phyloP scores from a whole-genome alignment of 208 protist genomes.

The Lotmaria passim region DNA sequence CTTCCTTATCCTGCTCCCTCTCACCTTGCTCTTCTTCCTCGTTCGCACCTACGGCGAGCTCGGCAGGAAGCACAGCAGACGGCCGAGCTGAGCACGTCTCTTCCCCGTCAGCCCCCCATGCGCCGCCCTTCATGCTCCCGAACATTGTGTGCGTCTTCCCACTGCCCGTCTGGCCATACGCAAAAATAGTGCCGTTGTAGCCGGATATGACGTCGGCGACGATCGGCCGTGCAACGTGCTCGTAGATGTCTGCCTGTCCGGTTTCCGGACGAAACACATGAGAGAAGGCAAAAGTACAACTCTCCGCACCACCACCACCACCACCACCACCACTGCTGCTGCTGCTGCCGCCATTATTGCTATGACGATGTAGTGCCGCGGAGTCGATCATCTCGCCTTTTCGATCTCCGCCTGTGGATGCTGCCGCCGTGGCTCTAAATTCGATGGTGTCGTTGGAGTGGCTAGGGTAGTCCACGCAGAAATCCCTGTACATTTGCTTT shows the following conservation, averaged over 20 bases:
- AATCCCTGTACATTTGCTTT: conserved; percentile 22
- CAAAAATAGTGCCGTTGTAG: conserved; percentile 90
- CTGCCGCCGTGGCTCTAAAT: conserved; percentile 2
- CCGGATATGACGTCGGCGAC: conserved; percentile 90
- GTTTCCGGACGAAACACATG: conserved; percentile 55
- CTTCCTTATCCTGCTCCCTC: neutral
- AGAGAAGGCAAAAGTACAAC: conserved; percentile 69
- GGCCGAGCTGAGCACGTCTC: neutral
- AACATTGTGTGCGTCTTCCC: conserved; percentile 94
- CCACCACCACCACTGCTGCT: no score
- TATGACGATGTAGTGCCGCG: no score
- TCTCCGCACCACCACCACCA: neutral
- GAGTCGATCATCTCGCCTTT: no score
- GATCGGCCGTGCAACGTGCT: conserved; percentile 82
- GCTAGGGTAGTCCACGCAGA: conserved; percentile 25
- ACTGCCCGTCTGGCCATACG: conserved; percentile 92
- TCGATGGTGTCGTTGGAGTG: conserved; percentile 18
- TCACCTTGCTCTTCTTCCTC: conserved; percentile 13
- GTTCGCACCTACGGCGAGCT: neutral
- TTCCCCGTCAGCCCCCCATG: neutral
- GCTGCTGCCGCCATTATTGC: no score
- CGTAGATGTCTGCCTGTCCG: conserved; percentile 82
- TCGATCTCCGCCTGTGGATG: conserved; percentile 1
- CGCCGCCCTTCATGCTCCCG: conserved; percentile 51
- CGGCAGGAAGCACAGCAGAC: neutral